Evolutionary conservation across 1,139 yeast genomes (phyloP).

Genomic region (Candida sanyaensis): DNA sequence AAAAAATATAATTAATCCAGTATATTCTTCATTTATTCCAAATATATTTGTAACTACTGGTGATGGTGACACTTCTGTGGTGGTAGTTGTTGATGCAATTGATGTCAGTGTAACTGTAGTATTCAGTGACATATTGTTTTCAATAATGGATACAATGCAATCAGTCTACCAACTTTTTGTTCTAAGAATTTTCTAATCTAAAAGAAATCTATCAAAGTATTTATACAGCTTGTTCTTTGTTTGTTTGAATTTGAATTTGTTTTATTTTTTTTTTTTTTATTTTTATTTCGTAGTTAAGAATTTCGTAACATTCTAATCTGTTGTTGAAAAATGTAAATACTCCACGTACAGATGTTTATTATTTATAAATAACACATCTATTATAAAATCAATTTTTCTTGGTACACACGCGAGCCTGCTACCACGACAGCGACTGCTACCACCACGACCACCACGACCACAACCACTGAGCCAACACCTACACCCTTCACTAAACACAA

Average conservation of each 20-base stretch:
- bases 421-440: no score
- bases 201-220: not conserved
- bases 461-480: no score
- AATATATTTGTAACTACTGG: not conserved
- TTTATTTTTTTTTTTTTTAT: no score
- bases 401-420: not conserved
- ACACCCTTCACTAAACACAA: no score
- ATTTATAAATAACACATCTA: no score
- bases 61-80: not conserved
- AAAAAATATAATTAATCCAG: constrained; percentile 11
- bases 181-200: no score
- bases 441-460: no score
- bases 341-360: no score
- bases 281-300: not conserved
- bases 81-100: not conserved
- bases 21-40: constrained; percentile 8
- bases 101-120: not conserved
- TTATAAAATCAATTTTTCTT: not conserved
- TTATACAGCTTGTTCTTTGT: not conserved
- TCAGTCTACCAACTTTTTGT: no score
- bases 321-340: not conserved
- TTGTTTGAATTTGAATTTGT: no score
- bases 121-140: not conserved
- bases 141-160: not conserved
- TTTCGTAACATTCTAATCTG: not conserved